phyloP scores from a whole-genome alignment of 306 rosid genomes.

The Pachyrhizus erosus region DNA sequence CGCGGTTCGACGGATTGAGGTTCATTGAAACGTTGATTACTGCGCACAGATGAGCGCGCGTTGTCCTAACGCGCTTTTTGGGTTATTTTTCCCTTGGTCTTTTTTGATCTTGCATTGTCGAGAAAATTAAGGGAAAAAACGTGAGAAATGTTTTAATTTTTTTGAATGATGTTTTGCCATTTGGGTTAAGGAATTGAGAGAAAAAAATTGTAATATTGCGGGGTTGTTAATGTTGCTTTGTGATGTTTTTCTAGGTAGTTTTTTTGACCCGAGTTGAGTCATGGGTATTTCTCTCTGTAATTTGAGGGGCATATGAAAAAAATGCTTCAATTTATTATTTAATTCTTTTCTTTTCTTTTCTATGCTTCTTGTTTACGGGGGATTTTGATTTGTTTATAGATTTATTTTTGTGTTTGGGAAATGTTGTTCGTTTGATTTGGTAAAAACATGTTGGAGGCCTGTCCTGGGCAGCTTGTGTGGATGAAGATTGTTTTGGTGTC shows the following conservation, averaged over 20 bases:
- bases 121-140: background rate
- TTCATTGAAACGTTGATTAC: slow-evolving; percentile 92
- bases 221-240: background rate
- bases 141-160: slow-evolving; percentile 26
- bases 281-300: background rate
- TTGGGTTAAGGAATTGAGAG: slow-evolving; percentile 20
- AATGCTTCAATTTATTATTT: background rate
- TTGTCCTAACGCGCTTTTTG: background rate
- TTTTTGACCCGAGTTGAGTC: background rate
- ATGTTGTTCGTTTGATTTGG: background rate
- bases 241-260: background rate
- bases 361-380: background rate
- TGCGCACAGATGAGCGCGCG: slow-evolving; percentile 72
- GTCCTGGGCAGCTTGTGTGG: background rate
- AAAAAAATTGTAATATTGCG: slow-evolving; percentile 40
- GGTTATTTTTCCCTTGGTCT: background rate
- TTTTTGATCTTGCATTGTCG: slow-evolving; percentile 5
- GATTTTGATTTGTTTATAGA: background rate
- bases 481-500: background rate
- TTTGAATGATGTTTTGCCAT: background rate
- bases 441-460: background rate
- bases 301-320: background rate
- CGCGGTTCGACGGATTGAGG: slow-evolving; percentile 86
- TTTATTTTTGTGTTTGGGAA: background rate
- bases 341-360: background rate